Evolutionary conservation across 2,329 filamentous ascomycete species (phyloP), one percentile per base, ranked within the genome.

Genomic region (Pseudocercospora ulei): DNA sequence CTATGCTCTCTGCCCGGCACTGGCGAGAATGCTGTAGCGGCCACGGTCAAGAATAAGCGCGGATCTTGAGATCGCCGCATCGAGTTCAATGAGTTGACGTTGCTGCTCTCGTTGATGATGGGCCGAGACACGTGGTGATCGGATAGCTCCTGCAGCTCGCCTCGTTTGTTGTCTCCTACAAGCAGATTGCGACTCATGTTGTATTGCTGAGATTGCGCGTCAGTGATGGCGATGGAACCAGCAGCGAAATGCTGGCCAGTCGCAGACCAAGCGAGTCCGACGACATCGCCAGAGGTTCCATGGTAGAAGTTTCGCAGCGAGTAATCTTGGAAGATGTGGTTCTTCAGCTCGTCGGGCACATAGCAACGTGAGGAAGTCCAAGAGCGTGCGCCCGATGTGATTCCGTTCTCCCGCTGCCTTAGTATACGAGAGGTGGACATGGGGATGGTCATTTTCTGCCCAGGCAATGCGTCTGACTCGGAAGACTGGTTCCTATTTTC

Each of bases 161-260:
- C 65, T 1, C 50, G 48, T 1, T 52, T 46, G 2, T 66, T 45
- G 43, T 72, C 60, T 1, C 75, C 75, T 22, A 73, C 54, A 1
- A 78, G 51, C 1, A 78, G 58, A 47, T 78, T 78, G 42, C 73
- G 70, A 0, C 65, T 61, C 24, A 69, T 61, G 41, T 78, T 78
- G 51, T 78, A 78, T 25, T 73, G 68, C 66, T 74, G 72, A n/a
- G 67, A 72, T 29, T 67, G 59, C 2, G 62, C 54, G 47, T 77
- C 73, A 3, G 67, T 67, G 3, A 73, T 66, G 18, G 73, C 69
- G 4, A 72, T 68, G 3, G 73, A 70, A 1, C 73, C 75, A 6
- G 69, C 72, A 17, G 69, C 72, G 49, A 78, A 78, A 3, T 50
- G 59, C 2, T 64, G 63, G 2, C 72, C 69, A 53, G 73, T 63